A percentile compares a stretch with the other conserved stretches of the same genome.
Evolutionary conservation across 371 early-diverging fungal species (phyloP).

Genomic region (Globomyces sp.): DNA sequence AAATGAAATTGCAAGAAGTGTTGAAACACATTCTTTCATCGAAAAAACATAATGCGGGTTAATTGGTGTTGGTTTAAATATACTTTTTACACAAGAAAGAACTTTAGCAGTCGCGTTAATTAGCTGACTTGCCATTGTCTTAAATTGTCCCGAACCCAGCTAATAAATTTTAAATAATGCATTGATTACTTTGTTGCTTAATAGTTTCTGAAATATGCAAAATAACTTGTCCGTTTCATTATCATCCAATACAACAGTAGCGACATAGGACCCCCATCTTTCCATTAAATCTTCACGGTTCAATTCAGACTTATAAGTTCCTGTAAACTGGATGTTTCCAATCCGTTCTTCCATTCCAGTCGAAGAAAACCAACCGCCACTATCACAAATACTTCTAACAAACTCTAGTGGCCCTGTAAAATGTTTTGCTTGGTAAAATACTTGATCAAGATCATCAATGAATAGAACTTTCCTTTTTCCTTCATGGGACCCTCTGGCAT

Average conservation of each 20-base stretch:
- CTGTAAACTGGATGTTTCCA: background rate
- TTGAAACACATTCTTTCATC: too few species aligned
- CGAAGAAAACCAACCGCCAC: constrained; percentile 28
- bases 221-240: background rate
- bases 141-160: too few species aligned
- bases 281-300: constrained; percentile 1
- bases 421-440: constrained; percentile 5
- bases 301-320: background rate
- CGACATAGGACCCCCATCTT: constrained; percentile 32
- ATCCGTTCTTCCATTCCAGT: constrained; percentile 7
- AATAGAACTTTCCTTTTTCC: constrained; percentile 25
- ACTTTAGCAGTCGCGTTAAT: too few species aligned
- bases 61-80: too few species aligned
- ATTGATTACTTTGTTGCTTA: background rate
- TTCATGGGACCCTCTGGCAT: constrained; percentile 28
- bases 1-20: too few species aligned
- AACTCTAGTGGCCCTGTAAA: constrained; percentile 27
- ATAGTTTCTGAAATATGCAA: background rate
- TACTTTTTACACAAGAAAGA: too few species aligned
- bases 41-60: too few species aligned
- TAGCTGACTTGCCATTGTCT: too few species aligned
- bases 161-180: too few species aligned
- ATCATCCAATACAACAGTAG: constrained; percentile 24
- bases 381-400: constrained; percentile 25
- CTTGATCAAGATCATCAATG: constrained; percentile 35